Base-by-base conservation (phyloP, 2,329 filamentous ascomycete species). In the Lachnellula willkommii region DNA sequence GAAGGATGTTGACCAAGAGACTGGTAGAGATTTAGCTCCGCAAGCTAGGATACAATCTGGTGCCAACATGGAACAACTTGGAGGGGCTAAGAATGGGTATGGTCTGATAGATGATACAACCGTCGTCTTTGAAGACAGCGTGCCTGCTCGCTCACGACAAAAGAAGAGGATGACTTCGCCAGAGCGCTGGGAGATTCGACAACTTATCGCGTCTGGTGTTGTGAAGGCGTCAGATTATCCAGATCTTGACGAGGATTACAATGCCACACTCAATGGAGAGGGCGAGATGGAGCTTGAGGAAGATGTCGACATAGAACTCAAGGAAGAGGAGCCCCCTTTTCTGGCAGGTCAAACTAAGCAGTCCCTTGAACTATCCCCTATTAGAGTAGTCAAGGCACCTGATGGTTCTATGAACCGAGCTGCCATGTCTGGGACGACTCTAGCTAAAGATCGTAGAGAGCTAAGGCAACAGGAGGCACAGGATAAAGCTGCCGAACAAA, bases 381-480 rank as follows among this genome's bases (percentile, higher is more conserved):
- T 99, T 59, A 83, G 95, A 61, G 92, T 99, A 22, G 90, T 99
- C 65, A 97, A 97, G 73, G 94, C 94, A 1, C 95, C 94, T 0
- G 94, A 99, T 72, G 94, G 94, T n/a, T 97, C 93, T 4, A 85
- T 99, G 72, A 99, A 99, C 70, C 83, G 94, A 67, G 90, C 95
- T 48, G 95, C 95, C 15, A 96, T 97, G 89, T 87, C 92, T 8
- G 93, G 94, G 46, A 92, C 93, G 15, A 81, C 85, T 4, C 74
- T 99, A 14, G 89, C 93, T 4, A 95, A 94, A 70, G 94, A 99
- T 69, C 81, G 94, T 52, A 86, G 90, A 69, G 94, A 99, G 58
- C 66, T 96, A 63, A 85, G 90, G 58, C 90, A 96, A 66, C 88
- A 95, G 69, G 93, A 99, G 72, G 85, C 84, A 0, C 88, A 95